A percentile compares a stretch with the other conserved stretches of the same genome.
These are phyloP conservation scores for Amanita subjunquillea DNA, from an alignment of 768 basidiomycete species.

Conservation along the genomic window DNA sequence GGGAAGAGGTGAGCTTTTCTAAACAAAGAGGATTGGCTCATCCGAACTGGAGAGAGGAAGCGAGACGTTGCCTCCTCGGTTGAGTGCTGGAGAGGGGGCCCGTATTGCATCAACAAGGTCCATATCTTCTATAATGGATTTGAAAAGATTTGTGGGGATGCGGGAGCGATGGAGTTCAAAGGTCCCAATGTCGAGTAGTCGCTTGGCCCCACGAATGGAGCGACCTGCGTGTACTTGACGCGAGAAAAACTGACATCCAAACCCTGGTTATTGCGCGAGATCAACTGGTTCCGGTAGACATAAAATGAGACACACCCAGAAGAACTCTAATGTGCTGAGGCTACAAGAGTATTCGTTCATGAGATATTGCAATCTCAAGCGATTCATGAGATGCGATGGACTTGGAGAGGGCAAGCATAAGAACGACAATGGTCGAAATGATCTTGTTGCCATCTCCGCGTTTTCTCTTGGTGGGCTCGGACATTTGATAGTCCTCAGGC, in stretches of 20 bases:
- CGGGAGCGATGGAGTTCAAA: conserved; percentile 11
- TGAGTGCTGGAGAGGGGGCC: conserved; percentile 8
- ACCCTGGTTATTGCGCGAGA: neutral
- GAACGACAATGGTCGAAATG: too few relatives aligned
- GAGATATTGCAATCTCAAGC: too few relatives aligned
- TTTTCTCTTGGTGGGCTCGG: too few relatives aligned
- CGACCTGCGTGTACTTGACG: conserved; percentile 5
- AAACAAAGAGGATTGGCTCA: too few relatives aligned
- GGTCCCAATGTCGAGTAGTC: neutral
- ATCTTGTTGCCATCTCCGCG: too few relatives aligned
- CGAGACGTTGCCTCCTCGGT: conserved; percentile 12
- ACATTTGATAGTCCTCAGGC: too few relatives aligned
- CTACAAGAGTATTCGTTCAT: too few relatives aligned
- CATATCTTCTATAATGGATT: conserved; percentile 11
- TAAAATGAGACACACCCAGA: too few relatives aligned
- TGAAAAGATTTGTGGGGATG: conserved; percentile 12
- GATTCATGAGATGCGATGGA: too few relatives aligned
- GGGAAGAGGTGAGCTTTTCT: neutral
- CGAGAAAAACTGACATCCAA: neutral
- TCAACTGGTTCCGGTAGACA: too few relatives aligned
- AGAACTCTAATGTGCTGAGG: too few relatives aligned
- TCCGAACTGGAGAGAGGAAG: conserved; percentile 10
- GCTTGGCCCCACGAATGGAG: conserved; percentile 8
- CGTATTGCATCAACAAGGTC: conserved; percentile 13
- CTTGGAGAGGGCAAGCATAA: too few relatives aligned